Evolutionary conservation across 164 flowering plant genomes (phyloP).

Genomic region (Magnolia sinica): DNA sequence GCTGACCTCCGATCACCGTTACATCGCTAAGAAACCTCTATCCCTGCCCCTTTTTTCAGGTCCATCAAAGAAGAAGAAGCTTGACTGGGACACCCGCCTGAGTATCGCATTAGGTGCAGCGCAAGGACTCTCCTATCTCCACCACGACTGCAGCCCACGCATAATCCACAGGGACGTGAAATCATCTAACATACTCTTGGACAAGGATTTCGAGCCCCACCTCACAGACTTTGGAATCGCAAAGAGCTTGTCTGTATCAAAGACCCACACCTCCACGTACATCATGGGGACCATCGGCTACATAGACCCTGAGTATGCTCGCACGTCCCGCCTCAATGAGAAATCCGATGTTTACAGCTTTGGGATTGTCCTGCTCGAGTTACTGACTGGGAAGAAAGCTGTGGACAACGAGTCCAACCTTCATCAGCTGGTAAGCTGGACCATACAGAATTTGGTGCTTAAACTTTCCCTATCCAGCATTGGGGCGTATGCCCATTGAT

Average conservation of each 20-base stretch:
- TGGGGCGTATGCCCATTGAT: not conserved
- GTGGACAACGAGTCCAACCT: slow-evolving; percentile 94
- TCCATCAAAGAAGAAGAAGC: slow-evolving; percentile 57
- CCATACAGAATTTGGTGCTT: not conserved
- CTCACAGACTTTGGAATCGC: slow-evolving; percentile 98
- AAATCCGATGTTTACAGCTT: slow-evolving; percentile 96
- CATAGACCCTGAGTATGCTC: slow-evolving; percentile 98
- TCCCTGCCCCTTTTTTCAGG: slow-evolving; percentile 30
- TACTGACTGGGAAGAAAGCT: slow-evolving; percentile 90
- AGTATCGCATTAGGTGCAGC: slow-evolving; percentile 86
- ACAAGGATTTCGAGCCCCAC: slow-evolving; percentile 88
- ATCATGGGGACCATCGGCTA: slow-evolving; percentile 97
- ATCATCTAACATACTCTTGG: slow-evolving; percentile 87
- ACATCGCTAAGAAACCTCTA: not conserved
- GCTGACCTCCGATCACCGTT: too few relatives aligned
- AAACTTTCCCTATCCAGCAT: not conserved
- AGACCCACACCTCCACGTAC: slow-evolving; percentile 80
- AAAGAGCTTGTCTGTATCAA: slow-evolving; percentile 67
- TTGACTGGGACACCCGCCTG: slow-evolving; percentile 87
- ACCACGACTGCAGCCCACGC: slow-evolving; percentile 94
- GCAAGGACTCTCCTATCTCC: slow-evolving; percentile 88
- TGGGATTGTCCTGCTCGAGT: slow-evolving; percentile 89
- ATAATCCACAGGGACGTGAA: slow-evolving; percentile 95
- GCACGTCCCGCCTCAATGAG: slow-evolving; percentile 93
- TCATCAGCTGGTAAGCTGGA: slow-evolving; percentile 66